These are phyloP conservation scores for Acrocalymma vagum DNA, from an alignment of 2,329 filamentous ascomycete genomes.

Conservation along the genomic window DNA sequence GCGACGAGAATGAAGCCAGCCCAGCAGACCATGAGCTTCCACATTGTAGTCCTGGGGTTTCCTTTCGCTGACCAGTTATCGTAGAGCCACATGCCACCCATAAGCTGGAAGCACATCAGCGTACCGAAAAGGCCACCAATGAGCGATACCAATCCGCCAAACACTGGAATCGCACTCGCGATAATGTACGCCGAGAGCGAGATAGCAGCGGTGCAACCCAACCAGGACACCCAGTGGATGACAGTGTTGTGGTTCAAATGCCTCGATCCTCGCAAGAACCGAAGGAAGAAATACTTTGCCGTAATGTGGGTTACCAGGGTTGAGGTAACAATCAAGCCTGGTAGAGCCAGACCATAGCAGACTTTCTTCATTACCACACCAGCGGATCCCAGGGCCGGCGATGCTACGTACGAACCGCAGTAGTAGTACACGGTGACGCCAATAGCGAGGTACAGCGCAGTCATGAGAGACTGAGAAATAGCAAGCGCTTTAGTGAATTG, in stretches of 20 bases:
- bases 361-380: conserved; percentile 64
- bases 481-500: conserved; percentile 64
- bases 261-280: conserved; percentile 73
- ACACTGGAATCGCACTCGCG: conserved; percentile 18
- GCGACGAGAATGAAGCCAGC: conserved; percentile 12
- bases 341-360: conserved; percentile 70
- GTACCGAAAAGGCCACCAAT: conserved; percentile 35
- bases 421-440: conserved; percentile 73
- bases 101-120: conserved; percentile 35
- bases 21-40: conserved; percentile 23
- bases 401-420: conserved; percentile 66
- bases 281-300: conserved; percentile 59
- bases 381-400: conserved; percentile 71
- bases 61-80: conserved; percentile 27
- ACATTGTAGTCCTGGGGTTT: conserved; percentile 14
- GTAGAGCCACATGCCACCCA: conserved; percentile 40
- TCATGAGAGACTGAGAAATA: conserved; percentile 66
- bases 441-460: conserved; percentile 69
- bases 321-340: conserved; percentile 54
- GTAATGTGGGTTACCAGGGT: conserved; percentile 34
- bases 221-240: conserved; percentile 13
- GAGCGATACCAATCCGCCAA: conserved; percentile 35
- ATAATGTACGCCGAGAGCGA: conserved; percentile 13
- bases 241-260: conserved; percentile 53
- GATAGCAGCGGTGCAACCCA: conserved; percentile 8